A percentile compares a stretch with the other conserved stretches of the same genome.
Conservation (phyloP, 2,329 filamentous ascomycete species). For the Zelopaecilomyces penicillatus region DNA sequence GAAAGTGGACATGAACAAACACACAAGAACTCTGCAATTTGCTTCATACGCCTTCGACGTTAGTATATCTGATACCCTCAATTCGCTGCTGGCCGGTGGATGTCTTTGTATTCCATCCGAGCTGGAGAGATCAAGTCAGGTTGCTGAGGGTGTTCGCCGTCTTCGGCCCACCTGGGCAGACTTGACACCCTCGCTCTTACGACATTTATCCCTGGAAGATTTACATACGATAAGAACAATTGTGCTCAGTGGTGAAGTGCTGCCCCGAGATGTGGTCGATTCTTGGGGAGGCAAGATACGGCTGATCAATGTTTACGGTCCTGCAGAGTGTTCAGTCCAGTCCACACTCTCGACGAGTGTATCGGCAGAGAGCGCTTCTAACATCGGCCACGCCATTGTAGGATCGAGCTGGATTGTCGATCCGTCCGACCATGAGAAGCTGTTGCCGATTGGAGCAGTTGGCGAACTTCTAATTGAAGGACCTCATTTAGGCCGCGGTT, state of each 20-base stretch:
- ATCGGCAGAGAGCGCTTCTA: background rate
- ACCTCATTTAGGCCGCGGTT: background rate
- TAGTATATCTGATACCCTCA: background rate
- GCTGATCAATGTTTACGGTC: background rate
- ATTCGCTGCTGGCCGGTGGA: background rate
- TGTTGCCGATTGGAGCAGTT: slow-evolving; percentile 4
- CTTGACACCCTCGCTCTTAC: background rate
- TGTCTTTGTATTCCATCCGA: slow-evolving; percentile 1
- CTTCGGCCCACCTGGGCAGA: background rate
- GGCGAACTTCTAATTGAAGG: slow-evolving; percentile 13
- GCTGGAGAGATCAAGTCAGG: background rate
- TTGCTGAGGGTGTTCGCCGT: background rate
- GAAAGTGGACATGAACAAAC: background rate
- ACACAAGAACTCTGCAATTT: background rate
- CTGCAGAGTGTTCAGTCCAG: slow-evolving; percentile 1
- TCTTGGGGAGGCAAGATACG: background rate
- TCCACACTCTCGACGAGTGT: background rate
- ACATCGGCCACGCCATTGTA: background rate
- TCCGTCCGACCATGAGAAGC: slow-evolving; percentile 5
- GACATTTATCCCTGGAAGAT: background rate
- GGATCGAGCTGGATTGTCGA: slow-evolving; percentile 8
- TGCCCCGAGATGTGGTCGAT: background rate
- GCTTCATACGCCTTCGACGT: slow-evolving; percentile 1
- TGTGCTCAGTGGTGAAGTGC: background rate
- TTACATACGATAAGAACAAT: background rate